Evolutionary conservation across 2,329 filamentous ascomycete species (phyloP).

Genomic region (Fusarium solani-melongenae): DNA sequence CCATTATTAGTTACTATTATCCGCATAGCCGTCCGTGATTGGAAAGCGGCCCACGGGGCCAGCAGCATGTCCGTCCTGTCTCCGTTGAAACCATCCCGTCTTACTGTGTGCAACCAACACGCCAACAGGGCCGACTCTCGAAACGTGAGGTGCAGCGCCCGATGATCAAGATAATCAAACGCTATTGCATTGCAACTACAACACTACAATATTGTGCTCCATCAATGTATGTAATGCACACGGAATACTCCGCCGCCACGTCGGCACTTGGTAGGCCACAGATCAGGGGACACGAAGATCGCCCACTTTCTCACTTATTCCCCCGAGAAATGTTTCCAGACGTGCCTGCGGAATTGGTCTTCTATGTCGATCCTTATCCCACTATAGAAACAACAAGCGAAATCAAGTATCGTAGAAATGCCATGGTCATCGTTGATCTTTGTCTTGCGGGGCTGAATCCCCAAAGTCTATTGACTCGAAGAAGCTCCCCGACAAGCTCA

Average conservation of each 20-base stretch:
- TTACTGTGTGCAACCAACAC: constrained; percentile 21
- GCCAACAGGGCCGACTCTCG: constrained; percentile 31
- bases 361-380: constrained; percentile 21
- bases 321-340: constrained; percentile 11
- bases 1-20: neutral
- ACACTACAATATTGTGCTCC: neutral
- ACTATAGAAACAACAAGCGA: neutral
- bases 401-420: neutral
- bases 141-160: constrained; percentile 3
- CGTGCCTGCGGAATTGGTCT: neutral
- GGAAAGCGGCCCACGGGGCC: constrained; percentile 7
- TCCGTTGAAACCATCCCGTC: constrained; percentile 31
- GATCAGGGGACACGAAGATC: constrained; percentile 14
- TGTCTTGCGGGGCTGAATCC: neutral
- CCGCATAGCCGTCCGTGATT: neutral
- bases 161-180: constrained; percentile 36
- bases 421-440: neutral
- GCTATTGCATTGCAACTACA: neutral
- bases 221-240: neutral
- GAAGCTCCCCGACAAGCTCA: constrained; percentile 17
- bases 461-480: neutral
- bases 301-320: constrained; percentile 18
- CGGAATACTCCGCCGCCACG: constrained; percentile 1
- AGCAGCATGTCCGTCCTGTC: constrained; percentile 27
- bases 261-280: constrained; percentile 17